Evolutionary conservation across 768 basidiomycete genomes (phyloP).

Genomic region (Tylopilus rubrobrunneus): DNA sequence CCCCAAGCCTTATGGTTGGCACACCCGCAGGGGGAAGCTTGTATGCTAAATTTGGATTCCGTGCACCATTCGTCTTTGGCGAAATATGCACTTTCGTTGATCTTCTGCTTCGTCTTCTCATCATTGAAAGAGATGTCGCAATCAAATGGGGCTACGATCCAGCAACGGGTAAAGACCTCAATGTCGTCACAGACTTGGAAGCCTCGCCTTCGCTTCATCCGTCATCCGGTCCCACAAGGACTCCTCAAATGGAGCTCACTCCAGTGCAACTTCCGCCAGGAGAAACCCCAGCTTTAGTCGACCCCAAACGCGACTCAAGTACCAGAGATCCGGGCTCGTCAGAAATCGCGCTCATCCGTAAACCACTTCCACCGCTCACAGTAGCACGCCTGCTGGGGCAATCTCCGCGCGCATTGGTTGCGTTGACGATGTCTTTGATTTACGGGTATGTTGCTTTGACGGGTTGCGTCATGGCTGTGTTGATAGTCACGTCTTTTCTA

Average conservation of each 20-base stretch:
- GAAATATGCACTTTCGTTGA: conserved; percentile 44
- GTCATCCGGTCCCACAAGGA: neutral
- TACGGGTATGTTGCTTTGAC: conserved; percentile 45
- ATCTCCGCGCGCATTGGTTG: conserved; percentile 47
- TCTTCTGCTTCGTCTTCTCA: conserved; percentile 48
- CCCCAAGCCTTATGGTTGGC: conserved; percentile 44
- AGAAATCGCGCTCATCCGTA: conserved; percentile 13
- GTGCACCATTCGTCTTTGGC: conserved; percentile 56
- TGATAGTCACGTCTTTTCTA: conserved; percentile 19
- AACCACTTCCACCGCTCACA: conserved; percentile 35
- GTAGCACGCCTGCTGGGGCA: conserved; percentile 41
- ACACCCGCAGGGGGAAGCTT: conserved; percentile 57
- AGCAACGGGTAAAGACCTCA: conserved; percentile 13
- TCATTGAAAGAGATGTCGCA: conserved; percentile 55
- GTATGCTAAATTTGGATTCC: conserved; percentile 55
- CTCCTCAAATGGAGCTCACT: neutral
- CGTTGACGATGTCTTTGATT: conserved; percentile 42
- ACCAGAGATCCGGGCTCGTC: neutral
- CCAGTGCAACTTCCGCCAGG: neutral
- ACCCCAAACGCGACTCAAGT: neutral
- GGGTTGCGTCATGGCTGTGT: neutral
- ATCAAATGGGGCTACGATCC: conserved; percentile 47
- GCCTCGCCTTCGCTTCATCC: neutral
- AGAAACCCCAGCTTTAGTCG: neutral
- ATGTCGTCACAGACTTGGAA: conserved; percentile 6